A percentile compares a stretch with the other conserved stretches of the same genome.
phyloP scores from a whole-genome alignment of 2,329 filamentous ascomycete genomes.

The Penicillium griseofulvum region DNA sequence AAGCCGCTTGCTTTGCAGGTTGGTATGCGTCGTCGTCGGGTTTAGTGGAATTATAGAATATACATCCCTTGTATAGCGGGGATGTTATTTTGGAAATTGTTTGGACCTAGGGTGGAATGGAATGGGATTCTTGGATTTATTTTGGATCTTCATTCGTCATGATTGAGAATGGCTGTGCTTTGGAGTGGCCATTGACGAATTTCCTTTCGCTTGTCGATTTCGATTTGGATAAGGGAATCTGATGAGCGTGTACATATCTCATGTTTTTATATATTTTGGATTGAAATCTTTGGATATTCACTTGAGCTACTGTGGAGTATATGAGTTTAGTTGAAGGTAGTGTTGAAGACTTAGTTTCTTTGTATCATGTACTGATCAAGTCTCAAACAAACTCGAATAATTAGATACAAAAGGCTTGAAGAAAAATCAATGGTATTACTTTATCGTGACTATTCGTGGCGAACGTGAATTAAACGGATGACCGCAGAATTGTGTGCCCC shows the following conservation, averaged over 20 bases:
- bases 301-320: background rate
- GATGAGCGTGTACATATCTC: slow-evolving; percentile 2
- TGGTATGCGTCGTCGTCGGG: slow-evolving; percentile 52
- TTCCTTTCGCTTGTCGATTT: background rate
- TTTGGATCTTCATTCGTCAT: background rate
- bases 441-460: background rate
- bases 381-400: background rate
- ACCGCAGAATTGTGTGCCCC: background rate
- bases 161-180: slow-evolving; percentile 6
- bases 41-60: background rate
- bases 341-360: background rate
- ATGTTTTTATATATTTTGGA: background rate
- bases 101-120: slow-evolving; percentile 1
- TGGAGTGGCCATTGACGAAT: slow-evolving; percentile 9
- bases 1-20: slow-evolving; percentile 72
- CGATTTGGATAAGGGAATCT: background rate
- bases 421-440: background rate
- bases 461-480: background rate
- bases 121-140: background rate
- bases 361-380: background rate
- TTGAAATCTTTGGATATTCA: background rate
- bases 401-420: background rate
- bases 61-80: background rate
- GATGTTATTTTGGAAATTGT: background rate
- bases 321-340: background rate